phyloP scores from a whole-genome alignment of 176 grass and related monocot genomes.

The Typha latifolia region DNA sequence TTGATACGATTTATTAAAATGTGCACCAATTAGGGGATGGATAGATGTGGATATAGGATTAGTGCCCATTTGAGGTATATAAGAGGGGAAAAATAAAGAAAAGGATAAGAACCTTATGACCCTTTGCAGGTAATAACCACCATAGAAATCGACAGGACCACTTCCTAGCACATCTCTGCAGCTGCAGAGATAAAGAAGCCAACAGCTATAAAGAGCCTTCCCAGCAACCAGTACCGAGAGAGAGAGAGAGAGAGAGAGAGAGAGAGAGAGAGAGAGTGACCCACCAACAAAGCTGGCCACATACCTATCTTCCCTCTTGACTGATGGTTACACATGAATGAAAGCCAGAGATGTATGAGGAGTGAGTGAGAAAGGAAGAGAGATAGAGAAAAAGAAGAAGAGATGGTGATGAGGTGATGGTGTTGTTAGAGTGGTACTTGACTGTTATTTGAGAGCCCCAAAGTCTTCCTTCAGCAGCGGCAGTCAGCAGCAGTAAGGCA shows the following conservation, averaged over 20 bases:
- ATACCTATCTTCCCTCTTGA: conserved; percentile 47
- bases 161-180: conserved; percentile 72
- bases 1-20: background rate
- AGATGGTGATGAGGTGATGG: conserved; percentile 2
- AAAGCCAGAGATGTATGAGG: conserved; percentile 63
- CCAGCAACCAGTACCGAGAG: conserved; percentile 33
- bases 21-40: background rate
- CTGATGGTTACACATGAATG: conserved; percentile 87
- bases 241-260: conserved; percentile 37
- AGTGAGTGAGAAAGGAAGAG: conserved; percentile 18
- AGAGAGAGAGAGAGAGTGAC: conserved; percentile 54
- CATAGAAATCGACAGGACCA: conserved; percentile 42
- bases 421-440: conserved; percentile 50
- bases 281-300: conserved; percentile 76
- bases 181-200: conserved; percentile 93
- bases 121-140: conserved; percentile 25
- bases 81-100: conserved; percentile 19
- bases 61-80: conserved; percentile 17
- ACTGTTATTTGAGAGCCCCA: conserved; percentile 77
- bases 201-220: conserved; percentile 89
- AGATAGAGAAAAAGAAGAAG: background rate
- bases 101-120: conserved; percentile 16
- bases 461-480: conserved; percentile 40
- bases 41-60: background rate
- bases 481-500: background rate